Conservation (phyloP, 352 stramenopile species). For the Globisporangium emineosum region DNA sequence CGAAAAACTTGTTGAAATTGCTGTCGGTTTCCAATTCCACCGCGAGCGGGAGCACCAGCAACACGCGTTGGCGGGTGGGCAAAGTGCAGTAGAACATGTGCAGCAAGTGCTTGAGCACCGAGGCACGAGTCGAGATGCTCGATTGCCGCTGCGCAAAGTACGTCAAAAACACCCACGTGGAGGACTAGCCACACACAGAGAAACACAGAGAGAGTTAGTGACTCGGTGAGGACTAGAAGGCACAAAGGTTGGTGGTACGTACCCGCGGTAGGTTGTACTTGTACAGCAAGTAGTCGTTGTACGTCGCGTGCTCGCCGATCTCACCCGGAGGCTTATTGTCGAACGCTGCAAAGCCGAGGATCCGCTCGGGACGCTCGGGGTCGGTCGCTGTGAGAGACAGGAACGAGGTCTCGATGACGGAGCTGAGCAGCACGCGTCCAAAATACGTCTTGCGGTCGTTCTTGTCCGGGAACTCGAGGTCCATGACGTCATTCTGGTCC, state of each 20-base stretch:
- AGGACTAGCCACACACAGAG: conserved; percentile 19
- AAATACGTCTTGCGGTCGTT: conserved; percentile 63
- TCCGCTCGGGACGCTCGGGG: conserved; percentile 36
- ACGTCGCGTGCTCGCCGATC: conserved; percentile 31
- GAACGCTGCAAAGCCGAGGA: conserved; percentile 65
- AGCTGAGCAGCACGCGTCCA: conserved; percentile 43
- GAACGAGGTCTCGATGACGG: conserved; percentile 73
- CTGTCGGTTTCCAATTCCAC: conserved; percentile 49
- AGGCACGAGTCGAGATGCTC: conserved; percentile 25
- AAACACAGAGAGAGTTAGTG: not conserved
- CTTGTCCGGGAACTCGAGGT: conserved; percentile 60
- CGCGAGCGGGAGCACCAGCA: conserved; percentile 49
- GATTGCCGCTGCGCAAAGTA: conserved; percentile 56
- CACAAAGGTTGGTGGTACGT: conserved; percentile 2
- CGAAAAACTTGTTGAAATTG: conserved; percentile 59
- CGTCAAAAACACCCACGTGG: conserved; percentile 49
- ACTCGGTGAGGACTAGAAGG: no score
- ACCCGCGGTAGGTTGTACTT: conserved; percentile 56
- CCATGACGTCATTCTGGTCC: conserved; percentile 54
- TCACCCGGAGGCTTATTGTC: conserved; percentile 50
- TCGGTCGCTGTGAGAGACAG: conserved; percentile 66
- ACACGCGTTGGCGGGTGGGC: conserved; percentile 31
- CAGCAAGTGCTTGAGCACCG: conserved; percentile 54
- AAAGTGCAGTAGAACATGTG: conserved; percentile 48
- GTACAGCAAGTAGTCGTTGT: conserved; percentile 38